Conservation (phyloP, 305 asterid species). For the Fraxinus paxiana region DNA sequence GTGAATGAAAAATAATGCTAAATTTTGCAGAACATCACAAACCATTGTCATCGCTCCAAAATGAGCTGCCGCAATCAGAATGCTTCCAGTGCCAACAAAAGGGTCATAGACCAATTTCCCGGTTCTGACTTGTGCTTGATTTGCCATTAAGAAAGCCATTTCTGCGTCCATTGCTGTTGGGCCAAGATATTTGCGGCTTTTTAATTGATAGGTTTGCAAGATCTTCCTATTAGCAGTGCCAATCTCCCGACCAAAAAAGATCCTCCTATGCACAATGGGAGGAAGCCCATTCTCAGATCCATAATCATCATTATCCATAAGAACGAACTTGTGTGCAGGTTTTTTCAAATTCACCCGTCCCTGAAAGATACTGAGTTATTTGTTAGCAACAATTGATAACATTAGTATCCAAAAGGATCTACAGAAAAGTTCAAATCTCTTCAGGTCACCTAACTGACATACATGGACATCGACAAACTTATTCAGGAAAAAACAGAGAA, state of each 20-base stretch:
- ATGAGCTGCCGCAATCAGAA: constrained; percentile 91
- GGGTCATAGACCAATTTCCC: constrained; percentile 94
- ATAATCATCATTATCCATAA: constrained; percentile 74
- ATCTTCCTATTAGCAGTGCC: constrained; percentile 85
- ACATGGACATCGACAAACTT: neutral
- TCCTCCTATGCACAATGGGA: constrained; percentile 55
- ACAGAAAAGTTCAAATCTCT: neutral
- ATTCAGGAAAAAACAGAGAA: neutral
- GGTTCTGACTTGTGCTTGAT: constrained; percentile 79
- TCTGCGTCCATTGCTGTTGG: constrained; percentile 99
- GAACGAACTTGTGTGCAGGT: constrained; percentile 74
- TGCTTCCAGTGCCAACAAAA: constrained; percentile 98
- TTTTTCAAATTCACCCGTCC: constrained; percentile 74
- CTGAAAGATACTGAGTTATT: constrained; percentile 35
- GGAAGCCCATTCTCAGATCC: constrained; percentile 87
- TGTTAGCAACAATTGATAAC: neutral
- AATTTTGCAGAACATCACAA: constrained; percentile 27
- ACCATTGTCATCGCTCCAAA: constrained; percentile 99
- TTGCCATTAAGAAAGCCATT: constrained; percentile 98
- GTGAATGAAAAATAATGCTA: neutral
- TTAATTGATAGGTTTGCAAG: constrained; percentile 83
- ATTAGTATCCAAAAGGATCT: neutral
- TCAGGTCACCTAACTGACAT: neutral
- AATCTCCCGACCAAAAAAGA: constrained; percentile 82
- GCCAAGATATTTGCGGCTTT: constrained; percentile 92